Evolutionary conservation across 1,139 yeast species (phyloP), one percentile per base, ranked within the genome.

Genomic region (Protomyces lactucae-debilis): DNA sequence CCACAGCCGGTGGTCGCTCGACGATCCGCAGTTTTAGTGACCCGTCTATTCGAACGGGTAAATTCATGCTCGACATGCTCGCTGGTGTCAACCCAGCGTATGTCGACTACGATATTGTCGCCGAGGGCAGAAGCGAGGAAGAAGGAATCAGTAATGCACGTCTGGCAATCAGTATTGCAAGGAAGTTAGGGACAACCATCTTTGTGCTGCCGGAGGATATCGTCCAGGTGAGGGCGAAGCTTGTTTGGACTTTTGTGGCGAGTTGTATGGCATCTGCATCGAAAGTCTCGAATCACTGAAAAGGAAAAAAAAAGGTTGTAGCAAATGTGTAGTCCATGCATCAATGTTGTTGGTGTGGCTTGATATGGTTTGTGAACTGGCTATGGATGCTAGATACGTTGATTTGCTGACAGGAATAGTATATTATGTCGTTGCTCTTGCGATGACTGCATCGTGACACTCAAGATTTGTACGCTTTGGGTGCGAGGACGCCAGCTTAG

Each of bases 201-300:
- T 93, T 98, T 97, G 82, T 93, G 72, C 97, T 93, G 36, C 99
- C 99, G n/a, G 99, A 93, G 77, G 99, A 93, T 79, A 93, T 93
- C 72, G 89, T 86, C 72, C 98, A 92, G 78, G 97, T 95, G 53
- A 87, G 99, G 78, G 82, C 96, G 60, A 85, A 98, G 76, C 85
- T 93, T 78, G 88, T 93, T 65, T 83, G 92, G 74, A 91, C 99
- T 1, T 93, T 93, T 75, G 90, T 93, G 67, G 99, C 97, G 66
- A 88, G 97, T 67, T 84, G 93, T 76, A 93, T 93, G 99, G 65
- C 66, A 28, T 45, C 60, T 18, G 56, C 40, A 14, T 51, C 21
- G 25, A 14, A 46, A 46, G 35, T 25, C 23, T 18, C 25, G n/a
- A 25, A 48, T n/a, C 37, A 51, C 16, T 25, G 37, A 28, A 18